Conservation (phyloP, 352 stramenopile genomes). For the Pythium chondricola region DNA sequence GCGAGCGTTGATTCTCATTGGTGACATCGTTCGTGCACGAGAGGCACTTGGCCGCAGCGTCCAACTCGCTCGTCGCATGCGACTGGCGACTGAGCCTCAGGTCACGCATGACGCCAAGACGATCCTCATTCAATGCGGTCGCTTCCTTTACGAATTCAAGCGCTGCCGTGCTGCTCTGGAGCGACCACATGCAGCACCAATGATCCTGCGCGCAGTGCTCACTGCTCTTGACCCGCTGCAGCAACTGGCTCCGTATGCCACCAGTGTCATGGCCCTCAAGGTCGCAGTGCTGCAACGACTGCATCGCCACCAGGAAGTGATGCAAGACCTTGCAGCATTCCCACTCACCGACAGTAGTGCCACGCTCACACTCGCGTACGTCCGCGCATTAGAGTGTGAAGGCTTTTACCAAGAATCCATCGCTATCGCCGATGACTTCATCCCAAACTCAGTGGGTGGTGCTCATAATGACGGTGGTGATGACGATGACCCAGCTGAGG, state of each 20-base stretch:
- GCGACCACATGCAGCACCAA: not conserved
- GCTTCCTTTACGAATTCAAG: not conserved
- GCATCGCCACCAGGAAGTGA: slow-evolving; percentile 1
- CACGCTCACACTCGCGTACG: slow-evolving; percentile 6
- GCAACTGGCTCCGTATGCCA: not conserved
- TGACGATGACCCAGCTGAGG: no score
- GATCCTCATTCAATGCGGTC: slow-evolving; percentile 4
- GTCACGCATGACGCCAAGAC: not conserved
- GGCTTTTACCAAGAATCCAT: slow-evolving; percentile 13
- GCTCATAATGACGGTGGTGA: not conserved
- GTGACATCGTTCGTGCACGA: no score
- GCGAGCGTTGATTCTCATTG: no score
- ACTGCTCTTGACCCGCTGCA: not conserved
- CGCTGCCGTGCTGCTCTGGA: not conserved
- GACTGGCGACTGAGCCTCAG: no score
- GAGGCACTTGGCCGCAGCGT: no score
- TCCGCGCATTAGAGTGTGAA: slow-evolving; percentile 3
- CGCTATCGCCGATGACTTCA: not conserved
- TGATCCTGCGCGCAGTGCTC: not conserved
- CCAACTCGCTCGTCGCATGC: no score
- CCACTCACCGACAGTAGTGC: slow-evolving; percentile 1
- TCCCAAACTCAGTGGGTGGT: not conserved
- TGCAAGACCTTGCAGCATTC: not conserved
- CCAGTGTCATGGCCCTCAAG: not conserved
- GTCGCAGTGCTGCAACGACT: not conserved